A percentile compares a stretch with the other conserved stretches of the same genome.
These are phyloP conservation scores for Teunomyces atbi DNA, from an alignment of 805 yeast species.

Conservation along the genomic window DNA sequence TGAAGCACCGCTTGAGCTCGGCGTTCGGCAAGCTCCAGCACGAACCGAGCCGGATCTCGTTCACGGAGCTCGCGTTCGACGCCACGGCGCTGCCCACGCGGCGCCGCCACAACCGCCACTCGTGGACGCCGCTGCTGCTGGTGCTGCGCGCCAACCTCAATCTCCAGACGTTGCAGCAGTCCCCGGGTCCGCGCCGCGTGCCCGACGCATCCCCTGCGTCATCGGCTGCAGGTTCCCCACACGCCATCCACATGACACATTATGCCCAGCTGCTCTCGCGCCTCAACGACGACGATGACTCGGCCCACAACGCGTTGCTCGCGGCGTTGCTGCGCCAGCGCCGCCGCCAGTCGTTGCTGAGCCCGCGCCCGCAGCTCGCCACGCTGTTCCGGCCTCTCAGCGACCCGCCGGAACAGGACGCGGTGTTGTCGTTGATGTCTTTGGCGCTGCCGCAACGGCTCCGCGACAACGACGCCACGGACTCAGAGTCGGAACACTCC, in stretches of 20 bases:
- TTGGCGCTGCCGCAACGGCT: constrained; percentile 46
- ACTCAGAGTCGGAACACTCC: constrained; percentile 11
- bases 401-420: constrained; percentile 41
- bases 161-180: constrained; percentile 36
- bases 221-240: neutral
- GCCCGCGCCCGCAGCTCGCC: constrained; percentile 8
- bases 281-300: constrained; percentile 30
- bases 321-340: constrained; percentile 38
- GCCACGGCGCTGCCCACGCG: constrained; percentile 17
- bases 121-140: constrained; percentile 7
- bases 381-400: neutral
- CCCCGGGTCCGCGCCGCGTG: constrained; percentile 17
- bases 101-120: constrained; percentile 1
- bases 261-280: constrained; percentile 6
- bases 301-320: constrained; percentile 45
- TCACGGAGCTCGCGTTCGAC: constrained; percentile 28
- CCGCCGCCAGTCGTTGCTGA: constrained; percentile 18
- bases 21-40: constrained; percentile 42
- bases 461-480: constrained; percentile 14
- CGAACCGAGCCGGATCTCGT: constrained; percentile 23
- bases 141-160: constrained; percentile 32
- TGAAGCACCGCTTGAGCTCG: constrained; percentile 35
- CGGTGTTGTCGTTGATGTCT: constrained; percentile 54
- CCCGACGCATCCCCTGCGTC: constrained; percentile 1
- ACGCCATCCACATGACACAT: constrained; percentile 1